Conservation (phyloP, 352 stramenopile species). For the Peronosclerospora sorghi region DNA sequence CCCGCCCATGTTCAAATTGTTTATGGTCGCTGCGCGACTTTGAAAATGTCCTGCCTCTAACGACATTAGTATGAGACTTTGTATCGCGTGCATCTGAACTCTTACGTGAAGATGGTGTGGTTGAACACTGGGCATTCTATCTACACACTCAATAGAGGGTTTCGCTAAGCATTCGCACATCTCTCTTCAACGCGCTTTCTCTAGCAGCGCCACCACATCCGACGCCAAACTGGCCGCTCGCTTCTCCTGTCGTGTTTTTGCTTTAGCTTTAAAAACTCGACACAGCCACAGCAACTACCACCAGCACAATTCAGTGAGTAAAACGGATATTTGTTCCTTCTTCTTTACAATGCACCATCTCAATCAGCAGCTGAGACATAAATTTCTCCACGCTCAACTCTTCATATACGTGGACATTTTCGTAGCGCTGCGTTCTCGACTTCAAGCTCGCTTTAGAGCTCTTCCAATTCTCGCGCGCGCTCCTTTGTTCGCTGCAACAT, state of each 20-base stretch:
- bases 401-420: slow-evolving; percentile 45
- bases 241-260: slow-evolving; percentile 52
- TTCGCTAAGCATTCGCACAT: slow-evolving; percentile 42
- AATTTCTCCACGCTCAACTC: slow-evolving; percentile 85
- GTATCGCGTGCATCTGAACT: background rate
- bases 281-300: slow-evolving; percentile 58
- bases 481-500: slow-evolving; percentile 34
- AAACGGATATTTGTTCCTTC: background rate
- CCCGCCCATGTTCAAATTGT: slow-evolving; percentile 21
- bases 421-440: slow-evolving; percentile 48
- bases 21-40: slow-evolving; percentile 7
- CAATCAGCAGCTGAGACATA: slow-evolving; percentile 77
- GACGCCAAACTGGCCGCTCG: slow-evolving; percentile 42
- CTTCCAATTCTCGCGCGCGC: slow-evolving; percentile 21
- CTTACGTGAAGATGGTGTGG: slow-evolving; percentile 7
- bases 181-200: slow-evolving; percentile 49
- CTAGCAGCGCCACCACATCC: slow-evolving; percentile 61
- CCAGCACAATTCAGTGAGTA: background rate
- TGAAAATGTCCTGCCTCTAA: slow-evolving; percentile 16
- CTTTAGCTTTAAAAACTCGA: slow-evolving; percentile 63
- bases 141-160: too few species aligned
- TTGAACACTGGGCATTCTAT: background rate
- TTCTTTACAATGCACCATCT: slow-evolving; percentile 46
- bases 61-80: slow-evolving; percentile 1
- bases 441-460: slow-evolving; percentile 37